Evolutionary conservation across 345 rosid species (phyloP).

Genomic region (Brassica cretica): DNA sequence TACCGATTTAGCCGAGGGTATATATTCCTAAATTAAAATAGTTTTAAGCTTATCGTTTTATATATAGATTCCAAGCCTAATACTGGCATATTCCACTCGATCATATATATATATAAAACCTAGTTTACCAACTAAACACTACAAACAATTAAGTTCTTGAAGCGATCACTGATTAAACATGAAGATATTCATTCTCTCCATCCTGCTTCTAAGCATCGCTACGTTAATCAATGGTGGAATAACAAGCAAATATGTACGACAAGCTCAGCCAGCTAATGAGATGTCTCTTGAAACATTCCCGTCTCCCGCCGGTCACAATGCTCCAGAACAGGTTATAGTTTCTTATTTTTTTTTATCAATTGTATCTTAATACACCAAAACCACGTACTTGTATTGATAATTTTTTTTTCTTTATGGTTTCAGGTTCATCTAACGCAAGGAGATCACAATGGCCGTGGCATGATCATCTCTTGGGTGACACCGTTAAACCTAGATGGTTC

Average conservation of each 20-base stretch:
- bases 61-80: neutral
- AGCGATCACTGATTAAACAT: constrained; percentile 1
- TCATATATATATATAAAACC: neutral
- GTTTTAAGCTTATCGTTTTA: neutral
- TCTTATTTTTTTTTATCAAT: neutral
- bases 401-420: neutral
- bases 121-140: neutral
- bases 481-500: constrained; percentile 37
- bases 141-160: neutral
- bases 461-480: constrained; percentile 55
- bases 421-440: constrained; percentile 59
- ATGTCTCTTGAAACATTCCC: constrained; percentile 36
- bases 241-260: constrained; percentile 27
- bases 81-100: neutral
- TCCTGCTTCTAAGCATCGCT: constrained; percentile 12
- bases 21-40: neutral
- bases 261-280: constrained; percentile 25
- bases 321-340: constrained; percentile 33
- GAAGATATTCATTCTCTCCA: neutral
- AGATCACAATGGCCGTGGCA: constrained; percentile 44
- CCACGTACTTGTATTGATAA: neutral
- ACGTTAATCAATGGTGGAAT: constrained; percentile 6
- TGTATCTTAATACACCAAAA: neutral
- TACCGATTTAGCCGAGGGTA: neutral
- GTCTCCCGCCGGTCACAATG: constrained; percentile 18